Percentiles rank a stretch among this genome's conserved stretches.
These are phyloP conservation scores for Calocera viscosa DNA, from an alignment of 768 basidiomycete species.

Conservation along the genomic window DNA sequence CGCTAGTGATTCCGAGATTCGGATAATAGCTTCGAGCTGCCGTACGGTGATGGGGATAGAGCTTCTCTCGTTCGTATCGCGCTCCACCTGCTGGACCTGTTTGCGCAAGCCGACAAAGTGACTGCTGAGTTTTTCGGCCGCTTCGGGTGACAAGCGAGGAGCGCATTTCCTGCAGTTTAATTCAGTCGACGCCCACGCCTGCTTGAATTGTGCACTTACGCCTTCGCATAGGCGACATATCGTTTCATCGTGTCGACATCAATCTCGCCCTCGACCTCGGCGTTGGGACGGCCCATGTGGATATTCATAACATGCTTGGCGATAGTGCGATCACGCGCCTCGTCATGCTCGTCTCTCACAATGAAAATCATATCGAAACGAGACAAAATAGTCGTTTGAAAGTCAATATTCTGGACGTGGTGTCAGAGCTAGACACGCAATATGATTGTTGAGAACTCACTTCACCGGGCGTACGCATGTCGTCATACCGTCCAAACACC, in stretches of 20 bases:
- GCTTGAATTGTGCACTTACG: slow-evolving; percentile 35
- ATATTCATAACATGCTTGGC: slow-evolving; percentile 98
- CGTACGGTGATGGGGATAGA: slow-evolving; percentile 97
- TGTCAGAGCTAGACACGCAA: not conserved
- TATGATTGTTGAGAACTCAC: slow-evolving; percentile 29
- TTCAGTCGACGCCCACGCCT: not conserved
- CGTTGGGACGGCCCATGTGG: slow-evolving; percentile 86
- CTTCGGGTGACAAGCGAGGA: slow-evolving; percentile 81
- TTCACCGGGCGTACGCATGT: slow-evolving; percentile 90
- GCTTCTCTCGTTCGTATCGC: slow-evolving; percentile 92
- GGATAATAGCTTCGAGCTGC: slow-evolving; percentile 97
- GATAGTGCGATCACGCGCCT: slow-evolving; percentile 84
- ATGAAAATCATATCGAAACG: slow-evolving; percentile 99
- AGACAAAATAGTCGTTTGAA: slow-evolving; percentile 94
- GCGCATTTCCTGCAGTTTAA: slow-evolving; percentile 69
- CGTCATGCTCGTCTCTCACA: slow-evolving; percentile 95
- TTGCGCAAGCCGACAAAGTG: slow-evolving; percentile 89
- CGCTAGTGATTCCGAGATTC: slow-evolving; percentile 92
- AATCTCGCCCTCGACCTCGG: slow-evolving; percentile 71
- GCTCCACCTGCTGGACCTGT: slow-evolving; percentile 89
- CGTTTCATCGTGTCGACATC: slow-evolving; percentile 97
- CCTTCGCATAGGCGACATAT: slow-evolving; percentile 92
- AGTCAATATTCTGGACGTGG: slow-evolving; percentile 67
- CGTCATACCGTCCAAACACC: slow-evolving; percentile 94
- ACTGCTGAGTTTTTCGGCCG: slow-evolving; percentile 90